Evolutionary conservation across 345 rosid species (phyloP), one percentile per base, ranked within the genome.

Genomic region (Gossypium arboreum): DNA sequence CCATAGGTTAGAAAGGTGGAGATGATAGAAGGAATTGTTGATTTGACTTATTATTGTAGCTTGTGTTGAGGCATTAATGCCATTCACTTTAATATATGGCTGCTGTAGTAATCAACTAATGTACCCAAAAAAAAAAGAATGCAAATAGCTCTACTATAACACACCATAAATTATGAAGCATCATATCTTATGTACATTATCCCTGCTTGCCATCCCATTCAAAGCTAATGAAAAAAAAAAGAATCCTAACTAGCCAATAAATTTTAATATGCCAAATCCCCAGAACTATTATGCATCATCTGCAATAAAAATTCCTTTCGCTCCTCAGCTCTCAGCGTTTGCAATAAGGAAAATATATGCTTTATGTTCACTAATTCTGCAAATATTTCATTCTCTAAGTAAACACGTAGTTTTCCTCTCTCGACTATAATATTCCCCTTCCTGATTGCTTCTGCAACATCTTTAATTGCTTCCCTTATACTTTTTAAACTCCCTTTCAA

Each of bases 371-470:
- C 59, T 56, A 76, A 39, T 79, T 76, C 78, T n/a, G 72, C 69
- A 58, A 78, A 78, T 25, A 73, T 73, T 77, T 81, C 78, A 58
- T 54, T 72, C 68, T 75, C 77, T 5, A 76, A 39, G 73, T 76
- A 66, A 24, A 82, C 78, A 2, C 24, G 67, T 17, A 39, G 78
- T 59, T 75, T n/a, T 60, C 81, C 75, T 47, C 73, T 67, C 73
- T 75, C 83, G 2, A 70, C 76, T 56, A 75, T 68, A 15, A 52
- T 20, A 63, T 68, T 77, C 66, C 62, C 74, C 71, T 75, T 75
- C 45, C 70, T 80, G 18, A 75, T 72, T 74, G 83, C 79, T 8
- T 68, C 66, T 54, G 80, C 75, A 43, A 73, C 82, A 50, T 76
- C 79, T 64, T 65, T 70, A 64, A 73, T 57, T 61, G 77, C 81